A percentile compares a stretch with the other conserved stretches of the same genome.
These are phyloP conservation scores for Pistacia integerrima DNA, from an alignment of 345 rosid species.

Conservation along the genomic window DNA sequence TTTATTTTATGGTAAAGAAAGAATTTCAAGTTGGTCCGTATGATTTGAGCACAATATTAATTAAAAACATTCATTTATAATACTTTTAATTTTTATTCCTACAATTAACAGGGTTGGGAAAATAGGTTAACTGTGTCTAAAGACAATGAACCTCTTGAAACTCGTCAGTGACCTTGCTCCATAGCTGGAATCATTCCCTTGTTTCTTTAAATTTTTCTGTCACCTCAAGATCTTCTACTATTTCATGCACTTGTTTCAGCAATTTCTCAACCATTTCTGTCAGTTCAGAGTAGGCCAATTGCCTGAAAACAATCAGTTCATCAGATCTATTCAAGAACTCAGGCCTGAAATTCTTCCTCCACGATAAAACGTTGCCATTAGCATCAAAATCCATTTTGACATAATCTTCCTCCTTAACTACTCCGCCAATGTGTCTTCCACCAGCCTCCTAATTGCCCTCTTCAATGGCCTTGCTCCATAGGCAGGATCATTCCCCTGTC, in stretches of 20 bases:
- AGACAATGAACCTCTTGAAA: no score
- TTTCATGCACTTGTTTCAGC: slow-evolving; percentile 41
- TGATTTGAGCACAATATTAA: no score
- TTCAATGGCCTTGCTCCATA: slow-evolving; percentile 71
- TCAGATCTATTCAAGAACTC: slow-evolving; percentile 70
- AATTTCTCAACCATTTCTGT: slow-evolving; percentile 55
- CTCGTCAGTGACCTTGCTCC: slow-evolving; percentile 72
- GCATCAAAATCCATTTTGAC: no score
- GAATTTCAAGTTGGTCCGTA: no score
- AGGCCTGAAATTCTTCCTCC: slow-evolving; percentile 44
- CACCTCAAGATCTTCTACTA: no score
- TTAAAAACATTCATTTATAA: no score
- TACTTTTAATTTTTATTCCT: no score
- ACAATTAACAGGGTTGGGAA: no score
- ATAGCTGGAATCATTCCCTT: slow-evolving; percentile 53
- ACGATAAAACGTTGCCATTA: no score
- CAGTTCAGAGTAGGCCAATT: slow-evolving; percentile 44
- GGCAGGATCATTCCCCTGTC: slow-evolving; percentile 56
- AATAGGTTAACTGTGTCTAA: no score
- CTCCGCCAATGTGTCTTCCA: slow-evolving; percentile 56
- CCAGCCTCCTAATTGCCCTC: slow-evolving; percentile 55
- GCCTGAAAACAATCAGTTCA: slow-evolving; percentile 65
- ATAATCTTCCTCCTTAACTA: no score
- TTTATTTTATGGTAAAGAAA: no score
- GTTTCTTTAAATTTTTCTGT: slow-evolving; percentile 33